Evolutionary conservation across 2,329 filamentous ascomycete genomes (phyloP).

Genomic region (Macroventuria anomochaeta): DNA sequence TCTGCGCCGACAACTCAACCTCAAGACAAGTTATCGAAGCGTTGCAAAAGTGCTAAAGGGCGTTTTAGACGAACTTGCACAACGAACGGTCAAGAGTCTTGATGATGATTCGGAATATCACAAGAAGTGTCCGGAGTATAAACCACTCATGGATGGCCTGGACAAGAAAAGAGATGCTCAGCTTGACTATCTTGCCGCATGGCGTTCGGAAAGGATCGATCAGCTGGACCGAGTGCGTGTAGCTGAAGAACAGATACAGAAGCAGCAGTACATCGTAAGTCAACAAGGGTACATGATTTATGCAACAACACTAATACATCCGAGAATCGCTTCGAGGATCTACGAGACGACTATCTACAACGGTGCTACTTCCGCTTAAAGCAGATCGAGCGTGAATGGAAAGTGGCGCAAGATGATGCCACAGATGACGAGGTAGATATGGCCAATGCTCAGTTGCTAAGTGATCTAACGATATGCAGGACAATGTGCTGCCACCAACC

Average conservation of each 20-base stretch:
- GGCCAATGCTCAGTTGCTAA: neutral
- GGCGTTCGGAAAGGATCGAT: slow-evolving; percentile 47
- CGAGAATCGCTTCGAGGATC: slow-evolving; percentile 43
- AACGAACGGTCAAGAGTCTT: slow-evolving; percentile 64
- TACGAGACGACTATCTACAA: slow-evolving; percentile 42
- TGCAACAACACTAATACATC: neutral
- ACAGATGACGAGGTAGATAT: slow-evolving; percentile 51
- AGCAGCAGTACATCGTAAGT: slow-evolving; percentile 47
- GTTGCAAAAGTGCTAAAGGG: slow-evolving; percentile 69
- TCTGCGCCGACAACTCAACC: slow-evolving; percentile 66
- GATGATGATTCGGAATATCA: slow-evolving; percentile 61
- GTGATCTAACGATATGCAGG: slow-evolving; percentile 22
- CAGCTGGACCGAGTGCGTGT: slow-evolving; percentile 46
- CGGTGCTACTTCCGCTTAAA: slow-evolving; percentile 49
- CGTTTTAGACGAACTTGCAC: slow-evolving; percentile 69
- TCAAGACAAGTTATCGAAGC: slow-evolving; percentile 69
- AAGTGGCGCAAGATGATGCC: slow-evolving; percentile 43
- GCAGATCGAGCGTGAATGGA: slow-evolving; percentile 47
- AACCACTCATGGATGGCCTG: slow-evolving; percentile 60
- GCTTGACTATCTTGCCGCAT: slow-evolving; percentile 47
- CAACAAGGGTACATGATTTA: neutral
- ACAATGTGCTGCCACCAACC: slow-evolving; percentile 45
- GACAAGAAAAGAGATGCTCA: slow-evolving; percentile 54
- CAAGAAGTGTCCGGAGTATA: slow-evolving; percentile 62
- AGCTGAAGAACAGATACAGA: slow-evolving; percentile 45